These are phyloP conservation scores for Aspergillus novofumigatus DNA, from an alignment of 2,329 filamentous ascomycete genomes.

Conservation along the genomic window DNA sequence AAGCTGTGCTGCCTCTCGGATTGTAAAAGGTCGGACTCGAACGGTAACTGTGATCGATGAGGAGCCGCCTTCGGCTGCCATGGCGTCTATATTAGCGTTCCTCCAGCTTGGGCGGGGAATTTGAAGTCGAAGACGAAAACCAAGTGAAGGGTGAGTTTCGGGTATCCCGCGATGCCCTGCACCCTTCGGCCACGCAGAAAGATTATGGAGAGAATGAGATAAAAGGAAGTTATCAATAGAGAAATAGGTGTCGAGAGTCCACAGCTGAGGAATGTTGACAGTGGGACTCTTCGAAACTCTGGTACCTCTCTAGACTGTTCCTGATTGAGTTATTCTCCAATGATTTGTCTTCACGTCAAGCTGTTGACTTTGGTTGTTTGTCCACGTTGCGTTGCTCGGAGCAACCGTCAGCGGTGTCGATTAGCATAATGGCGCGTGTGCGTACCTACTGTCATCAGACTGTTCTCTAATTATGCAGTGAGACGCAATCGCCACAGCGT, in stretches of 20 bases:
- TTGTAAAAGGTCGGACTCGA: constrained; percentile 65
- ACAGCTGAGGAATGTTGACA: constrained; percentile 24
- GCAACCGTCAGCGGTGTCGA: constrained; percentile 25
- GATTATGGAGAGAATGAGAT: constrained; percentile 9
- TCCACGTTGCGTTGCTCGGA: constrained; percentile 29
- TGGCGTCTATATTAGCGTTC: constrained; percentile 23
- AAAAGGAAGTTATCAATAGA: constrained; percentile 1
- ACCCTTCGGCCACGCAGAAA: constrained; percentile 14
- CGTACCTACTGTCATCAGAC: background rate
- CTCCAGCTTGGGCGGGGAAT: constrained; percentile 14
- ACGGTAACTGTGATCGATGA: constrained; percentile 52
- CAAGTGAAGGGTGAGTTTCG: constrained; percentile 17
- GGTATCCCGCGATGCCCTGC: constrained; percentile 15
- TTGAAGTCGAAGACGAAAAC: constrained; percentile 5
- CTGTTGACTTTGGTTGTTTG: constrained; percentile 26
- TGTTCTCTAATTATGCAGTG: background rate
- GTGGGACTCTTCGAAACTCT: constrained; percentile 22
- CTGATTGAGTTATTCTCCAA: background rate
- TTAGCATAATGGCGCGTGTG: constrained; percentile 10
- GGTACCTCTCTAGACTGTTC: constrained; percentile 3
- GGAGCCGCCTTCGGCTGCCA: constrained; percentile 42
- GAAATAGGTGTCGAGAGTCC: background rate
- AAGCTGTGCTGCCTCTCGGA: constrained; percentile 92
- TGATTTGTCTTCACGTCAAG: constrained; percentile 11
- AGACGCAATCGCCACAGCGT: background rate